Evolutionary conservation across 805 yeast species (phyloP).

Genomic region (Ogataea ganodermae): DNA sequence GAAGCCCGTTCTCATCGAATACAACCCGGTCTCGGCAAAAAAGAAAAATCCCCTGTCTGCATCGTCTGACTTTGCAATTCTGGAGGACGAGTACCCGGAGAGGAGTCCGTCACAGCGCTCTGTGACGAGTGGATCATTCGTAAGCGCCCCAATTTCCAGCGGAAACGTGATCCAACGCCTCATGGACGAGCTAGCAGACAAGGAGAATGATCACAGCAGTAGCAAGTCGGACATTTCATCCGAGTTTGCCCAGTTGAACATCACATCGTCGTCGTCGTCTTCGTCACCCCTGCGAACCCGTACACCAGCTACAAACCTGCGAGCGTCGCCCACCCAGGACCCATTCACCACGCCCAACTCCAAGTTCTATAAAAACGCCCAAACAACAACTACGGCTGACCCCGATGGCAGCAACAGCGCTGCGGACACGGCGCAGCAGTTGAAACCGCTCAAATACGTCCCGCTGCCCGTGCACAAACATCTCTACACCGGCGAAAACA

Average conservation of each 20-base stretch:
- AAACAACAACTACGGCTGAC: conserved; percentile 10
- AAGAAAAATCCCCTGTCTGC: conserved; percentile 14
- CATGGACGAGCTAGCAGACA: conserved; percentile 36
- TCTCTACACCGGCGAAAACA: conserved; percentile 4
- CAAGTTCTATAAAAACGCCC: conserved; percentile 12
- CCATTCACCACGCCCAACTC: conserved; percentile 36
- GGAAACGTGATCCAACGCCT: conserved; percentile 32
- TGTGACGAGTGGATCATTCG: background rate
- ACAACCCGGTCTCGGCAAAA: conserved; percentile 31
- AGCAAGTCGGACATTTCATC: background rate
- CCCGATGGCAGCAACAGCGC: background rate
- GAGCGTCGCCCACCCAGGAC: conserved; percentile 12
- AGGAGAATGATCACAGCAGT: conserved; percentile 24
- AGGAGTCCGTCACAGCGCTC: background rate
- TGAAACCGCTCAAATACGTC: conserved; percentile 23
- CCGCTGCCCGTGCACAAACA: conserved; percentile 26
- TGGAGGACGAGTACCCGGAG: conserved; percentile 10
- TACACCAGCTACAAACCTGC: background rate
- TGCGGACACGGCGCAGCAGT: too few species aligned
- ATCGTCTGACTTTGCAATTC: conserved; percentile 13
- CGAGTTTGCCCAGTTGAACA: background rate
- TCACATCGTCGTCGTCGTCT: background rate
- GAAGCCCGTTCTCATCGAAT: conserved; percentile 30
- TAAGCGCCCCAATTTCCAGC: conserved; percentile 14
- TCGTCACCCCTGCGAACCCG: background rate